Base-by-base conservation (phyloP, 192 early-diverging fungal species). In the Coemansia sp. region DNA sequence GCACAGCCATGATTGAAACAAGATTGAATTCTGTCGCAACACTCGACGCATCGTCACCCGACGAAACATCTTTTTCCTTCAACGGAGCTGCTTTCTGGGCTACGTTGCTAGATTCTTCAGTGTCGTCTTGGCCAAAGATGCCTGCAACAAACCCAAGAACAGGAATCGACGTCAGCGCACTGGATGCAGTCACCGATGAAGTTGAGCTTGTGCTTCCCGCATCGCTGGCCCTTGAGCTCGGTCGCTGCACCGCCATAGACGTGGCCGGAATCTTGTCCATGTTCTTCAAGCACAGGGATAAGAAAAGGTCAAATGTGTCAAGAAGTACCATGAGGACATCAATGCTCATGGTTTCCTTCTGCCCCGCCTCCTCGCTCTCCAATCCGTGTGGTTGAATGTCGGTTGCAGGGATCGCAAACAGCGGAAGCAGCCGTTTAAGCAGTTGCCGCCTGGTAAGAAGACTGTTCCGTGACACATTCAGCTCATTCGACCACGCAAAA, bases 261-360 rank as follows among this genome's bases (percentile, higher is more conserved):
- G 29, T 28, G 19, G 63, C 56, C 10, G 60, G 42, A 3, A 68
- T 31, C 23, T 36, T 54, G 34, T 74, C 71, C 31, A 61, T 53
- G 25, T 79, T 79, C 7, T 41, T 45, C 61, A 79, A 22, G 20
- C 67, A 55, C 40, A 79, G 57, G 14, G 67, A 44, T 53, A 79
- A 37, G 23, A 79, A 64, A 42, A 70, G 13, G 37, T 67, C 76
- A 41, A 73, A 73, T 0, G 67, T 66, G 25, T 79, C 76, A 2
- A 79, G 61, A 37, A 79, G 50, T 0, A 58, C 59, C 2, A 47
- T 11, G 28, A 79, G 45, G 1, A 69, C 67, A 22, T 62, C 67
- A 17, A 72, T 58, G 17, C 59, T 60, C 67, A 67, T 65, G 5
- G 55, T 17, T 4, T 41, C 30, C 5, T 54, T 44, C 3, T 45